Evolutionary conservation across 805 yeast genomes (phyloP).

Genomic region (Candida boidinii): DNA sequence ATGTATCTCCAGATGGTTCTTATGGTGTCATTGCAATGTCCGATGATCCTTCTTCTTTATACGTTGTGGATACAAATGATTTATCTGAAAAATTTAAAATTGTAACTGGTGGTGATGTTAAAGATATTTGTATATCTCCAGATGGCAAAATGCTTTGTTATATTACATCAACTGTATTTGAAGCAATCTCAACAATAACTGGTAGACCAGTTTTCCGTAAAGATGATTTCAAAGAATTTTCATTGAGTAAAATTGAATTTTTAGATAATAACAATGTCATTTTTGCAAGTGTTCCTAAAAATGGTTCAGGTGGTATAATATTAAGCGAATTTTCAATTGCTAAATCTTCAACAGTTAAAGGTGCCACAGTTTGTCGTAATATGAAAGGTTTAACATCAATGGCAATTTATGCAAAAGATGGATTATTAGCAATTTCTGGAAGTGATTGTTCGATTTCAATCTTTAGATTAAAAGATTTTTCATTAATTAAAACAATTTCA

Average conservation of each 20-base stretch:
- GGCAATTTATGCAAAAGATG: slow-evolving; percentile 29
- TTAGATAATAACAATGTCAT: slow-evolving; percentile 27
- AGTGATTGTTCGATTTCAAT: slow-evolving; percentile 61
- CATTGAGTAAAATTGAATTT: slow-evolving; percentile 24
- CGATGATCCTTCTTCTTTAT: slow-evolving; percentile 52
- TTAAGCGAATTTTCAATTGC: slow-evolving; percentile 36
- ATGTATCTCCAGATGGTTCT: slow-evolving; percentile 48
- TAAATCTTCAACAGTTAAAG: slow-evolving; percentile 32
- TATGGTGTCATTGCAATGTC: slow-evolving; percentile 67
- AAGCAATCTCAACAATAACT: slow-evolving; percentile 40
- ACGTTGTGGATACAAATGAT: slow-evolving; percentile 48
- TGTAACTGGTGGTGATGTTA: slow-evolving; percentile 43
- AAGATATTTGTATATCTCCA: slow-evolving; percentile 61
- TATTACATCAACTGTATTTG: slow-evolving; percentile 47
- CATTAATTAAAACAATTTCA: slow-evolving; percentile 38
- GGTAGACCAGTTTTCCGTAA: slow-evolving; percentile 29
- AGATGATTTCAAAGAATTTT: slow-evolving; percentile 10
- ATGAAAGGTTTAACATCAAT: slow-evolving; percentile 50
- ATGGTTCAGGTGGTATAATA: slow-evolving; percentile 32
- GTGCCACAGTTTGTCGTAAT: slow-evolving; percentile 33
- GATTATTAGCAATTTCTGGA: slow-evolving; percentile 48
- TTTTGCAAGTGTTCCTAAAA: slow-evolving; percentile 34
- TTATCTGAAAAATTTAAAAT: slow-evolving; percentile 47
- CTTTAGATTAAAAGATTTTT: slow-evolving; percentile 43
- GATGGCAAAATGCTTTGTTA: slow-evolving; percentile 59